phyloP scores from a whole-genome alignment of 495 filamentous ascomycete species.

The Xylaria curta region DNA sequence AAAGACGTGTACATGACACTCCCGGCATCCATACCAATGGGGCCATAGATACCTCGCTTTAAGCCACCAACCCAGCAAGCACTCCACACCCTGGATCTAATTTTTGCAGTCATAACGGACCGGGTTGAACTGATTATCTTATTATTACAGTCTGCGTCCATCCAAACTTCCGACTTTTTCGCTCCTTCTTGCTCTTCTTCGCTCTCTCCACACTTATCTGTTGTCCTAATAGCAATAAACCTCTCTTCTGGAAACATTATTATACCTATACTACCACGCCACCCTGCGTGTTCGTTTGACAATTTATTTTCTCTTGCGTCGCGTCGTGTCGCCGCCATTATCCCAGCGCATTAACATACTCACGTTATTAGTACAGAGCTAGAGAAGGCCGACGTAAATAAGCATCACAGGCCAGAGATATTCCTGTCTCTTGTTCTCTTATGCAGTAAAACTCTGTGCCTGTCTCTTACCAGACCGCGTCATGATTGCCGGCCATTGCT shows the following conservation, averaged over 20 bases:
- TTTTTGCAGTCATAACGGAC: not conserved
- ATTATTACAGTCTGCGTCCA: slow-evolving; percentile 6
- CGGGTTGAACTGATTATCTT: slow-evolving; percentile 2
- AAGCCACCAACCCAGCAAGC: not conserved
- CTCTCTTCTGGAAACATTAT: not conserved
- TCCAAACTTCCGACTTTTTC: slow-evolving; percentile 6
- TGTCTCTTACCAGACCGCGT: not conserved
- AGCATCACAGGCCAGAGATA: slow-evolving; percentile 1
- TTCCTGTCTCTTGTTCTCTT: not conserved
- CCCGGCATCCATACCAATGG: slow-evolving; percentile 16
- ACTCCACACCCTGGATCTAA: not conserved
- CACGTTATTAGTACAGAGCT: not conserved
- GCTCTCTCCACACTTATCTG: not conserved
- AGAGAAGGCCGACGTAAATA: not conserved
- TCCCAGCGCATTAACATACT: not conserved
- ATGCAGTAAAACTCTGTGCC: not conserved
- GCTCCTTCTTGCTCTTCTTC: not conserved
- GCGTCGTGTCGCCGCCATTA: not conserved
- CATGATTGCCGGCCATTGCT: slow-evolving; percentile 18
- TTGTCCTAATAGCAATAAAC: not conserved
- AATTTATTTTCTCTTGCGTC: not conserved
- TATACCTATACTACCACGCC: not conserved
- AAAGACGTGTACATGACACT: not conserved
- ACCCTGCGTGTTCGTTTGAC: not conserved
- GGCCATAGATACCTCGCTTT: slow-evolving; percentile 7